Base-by-base conservation (phyloP, 2,329 filamentous ascomycete species). In the Sporothrix brunneoviolacea region DNA sequence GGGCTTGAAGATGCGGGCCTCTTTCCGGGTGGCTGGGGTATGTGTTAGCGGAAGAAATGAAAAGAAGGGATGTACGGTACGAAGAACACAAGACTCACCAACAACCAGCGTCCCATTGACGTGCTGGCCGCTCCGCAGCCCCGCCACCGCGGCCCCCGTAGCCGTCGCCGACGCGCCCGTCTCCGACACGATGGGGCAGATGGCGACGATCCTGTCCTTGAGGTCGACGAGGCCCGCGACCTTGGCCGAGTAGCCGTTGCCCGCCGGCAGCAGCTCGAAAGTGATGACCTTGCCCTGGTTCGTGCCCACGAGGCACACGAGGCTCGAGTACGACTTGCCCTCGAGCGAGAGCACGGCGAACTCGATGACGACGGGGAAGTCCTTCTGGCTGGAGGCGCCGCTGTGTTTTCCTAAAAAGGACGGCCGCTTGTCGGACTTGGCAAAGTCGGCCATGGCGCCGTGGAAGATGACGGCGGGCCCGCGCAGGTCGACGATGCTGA, bases 301-400 rank as follows among this genome's bases (percentile, higher is more conserved):
- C 0, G 93, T 97, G 18, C 93, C 93, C 2, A 94, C 87, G 58
- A 97, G 94, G 58, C 93, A 86, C 52, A 85, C 82, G 51, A 98
- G 95, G 61, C 90, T 96, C 1, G 93, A 97, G 64, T 95, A 98
- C 57, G 88, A 83, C 62, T 97, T 91, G n/a, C 85, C 87, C 38
- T 97, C 93, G 4, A 96, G 70, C 3, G 87, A 94, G 82, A 98
- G 84, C 41, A 95, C 88, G 48, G 88, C 89, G 69, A 97, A 98
- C 62, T 96, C 88, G 24, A 97, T 82, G 27, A 73, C 76, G 0
- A 88, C 89, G 1, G 88, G 82, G 79, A 83, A 94, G 61, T 96
- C 91, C 42, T 75, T 47, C 12, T 76, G 2, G 70, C 63, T 4
- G 71, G 40, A 12, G 15, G 33, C 30, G 50, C 32, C 24, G 46